Base-by-base conservation (phyloP, 163 green algal species). In the Chlamydomonas reinhardtii region DNA sequence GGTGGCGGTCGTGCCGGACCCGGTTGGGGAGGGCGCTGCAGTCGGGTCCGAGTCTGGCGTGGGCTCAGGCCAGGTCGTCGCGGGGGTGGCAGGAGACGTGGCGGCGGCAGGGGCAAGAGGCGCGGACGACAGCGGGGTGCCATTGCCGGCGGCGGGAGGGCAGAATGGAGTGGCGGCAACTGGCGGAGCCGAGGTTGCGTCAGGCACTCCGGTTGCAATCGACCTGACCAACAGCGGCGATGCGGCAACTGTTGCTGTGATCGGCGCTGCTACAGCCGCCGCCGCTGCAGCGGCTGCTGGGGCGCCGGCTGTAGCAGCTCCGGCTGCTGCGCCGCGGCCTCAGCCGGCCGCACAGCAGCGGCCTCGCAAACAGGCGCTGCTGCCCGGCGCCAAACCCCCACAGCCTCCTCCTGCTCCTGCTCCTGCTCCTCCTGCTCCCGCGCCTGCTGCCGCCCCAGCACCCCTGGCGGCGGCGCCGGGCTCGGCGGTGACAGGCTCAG, bases 351-450 rank as follows among this genome's bases (percentile, higher is more conserved):
- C 48, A 2, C 65, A 56, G 52, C 31, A 6, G n/a, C 73, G 73
- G 14, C n/a, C 11, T 54, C 31, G 31, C 27, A 34, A 69, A 1
- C 80, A 86, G 56, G 70, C 69, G 35, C 69, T 86, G 17, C 69
- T 86, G 32, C 80, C 80, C 19, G 80, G 80, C 2, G 80, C 80
- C 12, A 56, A 56, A 14, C 48, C 48, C 11, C 48, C 48, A 2
- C 48, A 56, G 48, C 48, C 48, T 56, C 48, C 48, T 22, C 70
- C 35, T n/a, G 34, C 70, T 5, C 80, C 78, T 31, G 11, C 43
- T 54, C 43, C 43, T 19, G 69, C 48, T 56, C 48, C 48, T 22
- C 70, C 35, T n/a, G 34, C 70, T 5, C 80, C 78, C n/a, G n/a
- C n/a, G 8, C 39, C 39, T 8, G 39, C 39, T 14, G 39, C 39